These are phyloP conservation scores for Ochetophila trinervis DNA, from an alignment of 306 rosid species.

Conservation along the genomic window DNA sequence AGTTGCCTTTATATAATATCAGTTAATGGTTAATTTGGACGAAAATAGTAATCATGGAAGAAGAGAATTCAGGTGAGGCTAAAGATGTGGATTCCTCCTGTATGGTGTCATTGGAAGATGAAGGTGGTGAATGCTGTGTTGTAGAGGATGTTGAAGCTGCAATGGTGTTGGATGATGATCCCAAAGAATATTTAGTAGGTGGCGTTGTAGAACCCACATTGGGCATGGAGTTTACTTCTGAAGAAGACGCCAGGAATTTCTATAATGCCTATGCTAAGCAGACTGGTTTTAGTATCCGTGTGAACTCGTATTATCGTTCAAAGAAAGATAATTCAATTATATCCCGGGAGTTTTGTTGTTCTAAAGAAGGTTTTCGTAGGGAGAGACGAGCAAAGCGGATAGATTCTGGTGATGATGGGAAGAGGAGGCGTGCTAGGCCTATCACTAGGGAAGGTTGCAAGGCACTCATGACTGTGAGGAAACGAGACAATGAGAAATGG, in stretches of 20 bases:
- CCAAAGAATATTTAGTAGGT: constrained; percentile 6
- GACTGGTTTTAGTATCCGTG: constrained; percentile 20
- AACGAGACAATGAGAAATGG: constrained; percentile 20
- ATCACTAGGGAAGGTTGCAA: constrained; percentile 31
- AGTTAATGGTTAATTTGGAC: background rate
- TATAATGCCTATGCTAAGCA: constrained; percentile 25
- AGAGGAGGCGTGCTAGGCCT: constrained; percentile 22
- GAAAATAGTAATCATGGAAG: constrained; percentile 9
- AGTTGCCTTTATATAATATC: background rate
- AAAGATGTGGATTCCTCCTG: background rate
- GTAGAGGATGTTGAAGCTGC: constrained; percentile 13
- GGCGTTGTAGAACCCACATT: constrained; percentile 15
- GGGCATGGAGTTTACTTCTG: constrained; percentile 29
- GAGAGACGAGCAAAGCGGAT: constrained; percentile 4
- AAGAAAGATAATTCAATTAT: constrained; percentile 20
- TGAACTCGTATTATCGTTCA: constrained; percentile 23
- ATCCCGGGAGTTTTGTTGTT: constrained; percentile 28
- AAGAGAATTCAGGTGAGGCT: constrained; percentile 14
- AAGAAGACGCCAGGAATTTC: constrained; percentile 23
- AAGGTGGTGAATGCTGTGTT: constrained; percentile 3
- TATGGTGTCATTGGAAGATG: constrained; percentile 5
- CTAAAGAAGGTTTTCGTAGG: constrained; percentile 23
- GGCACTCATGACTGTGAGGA: constrained; percentile 20
- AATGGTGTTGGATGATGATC: constrained; percentile 20
- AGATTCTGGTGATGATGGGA: background rate